A percentile compares a stretch with the other conserved stretches of the same genome.
Conservation (phyloP, 2,329 filamentous ascomycete species). For the Aspergillus vadensis region DNA sequence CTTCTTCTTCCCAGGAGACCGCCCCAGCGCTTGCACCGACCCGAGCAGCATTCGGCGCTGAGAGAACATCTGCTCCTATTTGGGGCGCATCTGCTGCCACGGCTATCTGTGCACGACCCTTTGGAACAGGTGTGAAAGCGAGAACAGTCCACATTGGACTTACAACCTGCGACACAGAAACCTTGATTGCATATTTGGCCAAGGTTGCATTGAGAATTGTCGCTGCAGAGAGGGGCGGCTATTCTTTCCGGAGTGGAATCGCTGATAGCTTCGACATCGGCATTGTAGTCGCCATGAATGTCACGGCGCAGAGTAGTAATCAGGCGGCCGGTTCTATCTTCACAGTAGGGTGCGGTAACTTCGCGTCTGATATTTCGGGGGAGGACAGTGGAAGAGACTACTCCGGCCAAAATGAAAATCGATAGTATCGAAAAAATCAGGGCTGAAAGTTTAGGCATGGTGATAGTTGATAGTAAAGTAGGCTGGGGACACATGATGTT, state of each 20-base stretch:
- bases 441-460: neutral
- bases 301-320: neutral
- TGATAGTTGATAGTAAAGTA: neutral
- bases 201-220: slow-evolving; percentile 6
- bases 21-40: slow-evolving; percentile 6
- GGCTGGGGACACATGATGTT: neutral
- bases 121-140: slow-evolving; percentile 7
- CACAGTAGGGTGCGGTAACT: neutral
- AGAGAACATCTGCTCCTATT: slow-evolving; percentile 1
- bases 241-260: neutral
- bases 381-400: neutral
- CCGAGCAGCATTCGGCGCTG: slow-evolving; percentile 11
- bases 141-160: slow-evolving; percentile 5
- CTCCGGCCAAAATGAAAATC: neutral
- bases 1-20: slow-evolving; percentile 5
- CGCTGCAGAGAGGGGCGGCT: neutral
- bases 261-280: neutral
- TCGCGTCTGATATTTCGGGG: neutral
- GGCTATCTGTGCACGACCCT: neutral
- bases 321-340: neutral
- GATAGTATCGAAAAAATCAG: neutral
- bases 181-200: slow-evolving; percentile 7
- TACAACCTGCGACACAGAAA: slow-evolving; percentile 8
- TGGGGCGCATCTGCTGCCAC: neutral
- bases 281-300: neutral